These are phyloP conservation scores for Podospora tetraspora DNA, from an alignment of 495 filamentous ascomycete species.

Conservation along the genomic window DNA sequence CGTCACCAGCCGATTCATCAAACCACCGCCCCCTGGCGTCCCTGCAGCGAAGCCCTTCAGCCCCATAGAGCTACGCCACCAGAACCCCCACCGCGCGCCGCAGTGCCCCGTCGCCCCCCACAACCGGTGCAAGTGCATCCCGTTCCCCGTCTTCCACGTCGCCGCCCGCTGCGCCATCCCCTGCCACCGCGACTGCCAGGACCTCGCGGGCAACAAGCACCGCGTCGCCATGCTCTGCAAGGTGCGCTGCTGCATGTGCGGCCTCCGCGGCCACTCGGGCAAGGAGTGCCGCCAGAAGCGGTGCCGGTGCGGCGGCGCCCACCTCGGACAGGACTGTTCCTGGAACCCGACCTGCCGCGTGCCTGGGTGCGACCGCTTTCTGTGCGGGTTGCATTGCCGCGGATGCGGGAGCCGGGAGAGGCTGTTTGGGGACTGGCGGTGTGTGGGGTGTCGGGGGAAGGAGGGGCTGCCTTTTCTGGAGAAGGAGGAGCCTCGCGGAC, in stretches of 20 bases:
- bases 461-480: conserved; percentile 17
- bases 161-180: conserved; percentile 27
- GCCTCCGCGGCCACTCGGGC: conserved; percentile 32
- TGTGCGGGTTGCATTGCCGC: conserved; percentile 36
- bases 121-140: conserved; percentile 37
- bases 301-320: conserved; percentile 32
- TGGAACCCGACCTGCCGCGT: conserved; percentile 36
- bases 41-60: not conserved
- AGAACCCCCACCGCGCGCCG: conserved; percentile 21
- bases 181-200: conserved; percentile 32
- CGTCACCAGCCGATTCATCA: not conserved
- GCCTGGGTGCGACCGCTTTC: conserved; percentile 26
- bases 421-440: conserved; percentile 32
- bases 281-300: conserved; percentile 26
- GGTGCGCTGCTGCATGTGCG: conserved; percentile 40
- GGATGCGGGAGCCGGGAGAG: conserved; percentile 32
- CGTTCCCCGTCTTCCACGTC: conserved; percentile 35
- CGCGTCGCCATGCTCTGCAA: conserved; percentile 34
- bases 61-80: not conserved
- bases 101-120: conserved; percentile 26
- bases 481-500: not conserved
- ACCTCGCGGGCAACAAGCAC: conserved; percentile 22
- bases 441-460: conserved; percentile 23
- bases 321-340: conserved; percentile 37
- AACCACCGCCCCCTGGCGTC: not conserved